Percentiles rank a stretch among this genome's conserved stretches.
These are phyloP conservation scores for Aspergillus sp. DNA, from an alignment of 2,329 filamentous ascomycete species.

Conservation along the genomic window DNA sequence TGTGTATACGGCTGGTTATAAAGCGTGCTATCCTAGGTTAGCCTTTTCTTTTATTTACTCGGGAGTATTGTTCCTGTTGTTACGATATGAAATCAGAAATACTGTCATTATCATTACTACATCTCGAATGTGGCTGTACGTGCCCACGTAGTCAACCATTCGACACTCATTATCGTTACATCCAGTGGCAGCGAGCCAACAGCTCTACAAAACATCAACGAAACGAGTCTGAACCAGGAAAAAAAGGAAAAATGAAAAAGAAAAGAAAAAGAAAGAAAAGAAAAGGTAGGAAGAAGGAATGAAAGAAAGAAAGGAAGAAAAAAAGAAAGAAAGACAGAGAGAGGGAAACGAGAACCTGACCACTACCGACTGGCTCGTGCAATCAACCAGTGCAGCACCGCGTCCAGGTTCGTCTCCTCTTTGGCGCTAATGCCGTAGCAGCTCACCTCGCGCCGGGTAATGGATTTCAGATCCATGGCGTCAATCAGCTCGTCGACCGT, in stretches of 20 bases:
- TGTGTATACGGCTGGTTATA: slow-evolving; percentile 10
- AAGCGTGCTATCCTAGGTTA: no score
- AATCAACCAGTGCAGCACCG: slow-evolving; percentile 93
- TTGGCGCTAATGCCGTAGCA: slow-evolving; percentile 99
- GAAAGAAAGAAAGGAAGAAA: neutral
- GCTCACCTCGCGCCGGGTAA: slow-evolving; percentile 87
- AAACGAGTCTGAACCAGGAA: no score
- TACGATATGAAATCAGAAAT: no score
- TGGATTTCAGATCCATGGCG: slow-evolving; percentile 76
- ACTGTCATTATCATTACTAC: no score
- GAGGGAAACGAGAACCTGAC: no score
- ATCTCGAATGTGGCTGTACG: no score
- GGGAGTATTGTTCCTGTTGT: no score
- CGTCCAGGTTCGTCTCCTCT: slow-evolving; percentile 96
- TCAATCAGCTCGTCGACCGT: slow-evolving; percentile 95
- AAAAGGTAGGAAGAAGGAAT: neutral
- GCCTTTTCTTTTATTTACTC: no score
- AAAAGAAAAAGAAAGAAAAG: neutral
- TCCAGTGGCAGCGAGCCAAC: slow-evolving; percentile 24
- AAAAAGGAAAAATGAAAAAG: no score
- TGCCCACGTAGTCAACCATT: no score
- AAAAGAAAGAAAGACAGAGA: neutral
- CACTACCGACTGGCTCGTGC: slow-evolving; percentile 67
- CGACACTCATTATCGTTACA: no score
- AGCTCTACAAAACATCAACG: neutral